phyloP scores from a whole-genome alignment of 805 yeast genomes.

The Candida tammaniensis region DNA sequence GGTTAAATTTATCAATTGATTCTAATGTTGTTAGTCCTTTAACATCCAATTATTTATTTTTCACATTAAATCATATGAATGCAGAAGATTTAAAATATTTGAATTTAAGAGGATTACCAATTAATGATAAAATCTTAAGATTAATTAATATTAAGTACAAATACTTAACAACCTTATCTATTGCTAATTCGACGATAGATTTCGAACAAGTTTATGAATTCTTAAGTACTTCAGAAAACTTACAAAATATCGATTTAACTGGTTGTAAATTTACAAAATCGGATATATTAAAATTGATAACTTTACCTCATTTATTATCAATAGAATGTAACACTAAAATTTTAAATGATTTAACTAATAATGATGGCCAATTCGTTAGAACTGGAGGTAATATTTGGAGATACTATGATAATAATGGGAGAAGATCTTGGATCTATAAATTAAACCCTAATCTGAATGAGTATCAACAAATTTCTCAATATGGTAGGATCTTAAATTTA shows the following conservation, averaged over 20 bases:
- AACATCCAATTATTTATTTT: conserved; percentile 46
- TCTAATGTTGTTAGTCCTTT: conserved; percentile 61
- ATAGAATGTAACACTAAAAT: conserved; percentile 64
- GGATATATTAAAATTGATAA: conserved; percentile 38
- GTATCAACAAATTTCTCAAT: conserved; percentile 22
- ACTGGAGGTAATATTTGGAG: conserved; percentile 43
- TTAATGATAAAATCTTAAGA: conserved; percentile 37
- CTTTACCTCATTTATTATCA: conserved; percentile 44
- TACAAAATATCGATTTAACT: conserved; percentile 64
- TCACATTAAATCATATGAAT: conserved; percentile 41
- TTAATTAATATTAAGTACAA: conserved; percentile 40
- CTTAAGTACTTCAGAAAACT: conserved; percentile 21
- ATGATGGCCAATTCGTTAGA: conserved; percentile 33
- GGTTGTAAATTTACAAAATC: conserved; percentile 61
- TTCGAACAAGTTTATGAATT: conserved; percentile 36
- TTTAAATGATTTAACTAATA: conserved; percentile 46
- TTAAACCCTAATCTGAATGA: conserved; percentile 30
- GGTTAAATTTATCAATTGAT: conserved; percentile 68
- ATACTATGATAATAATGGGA: conserved; percentile 59
- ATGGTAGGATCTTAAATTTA: conserved; percentile 19
- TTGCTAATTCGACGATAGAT: conserved; percentile 37
- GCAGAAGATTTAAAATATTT: conserved; percentile 48
- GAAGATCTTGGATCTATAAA: conserved; percentile 79
- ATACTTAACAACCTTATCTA: conserved; percentile 39
- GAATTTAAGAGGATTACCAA: conserved; percentile 66